Evolutionary conservation across 805 yeast species (phyloP), one percentile per base, ranked within the genome.

Genomic region (Candida verbasci): DNA sequence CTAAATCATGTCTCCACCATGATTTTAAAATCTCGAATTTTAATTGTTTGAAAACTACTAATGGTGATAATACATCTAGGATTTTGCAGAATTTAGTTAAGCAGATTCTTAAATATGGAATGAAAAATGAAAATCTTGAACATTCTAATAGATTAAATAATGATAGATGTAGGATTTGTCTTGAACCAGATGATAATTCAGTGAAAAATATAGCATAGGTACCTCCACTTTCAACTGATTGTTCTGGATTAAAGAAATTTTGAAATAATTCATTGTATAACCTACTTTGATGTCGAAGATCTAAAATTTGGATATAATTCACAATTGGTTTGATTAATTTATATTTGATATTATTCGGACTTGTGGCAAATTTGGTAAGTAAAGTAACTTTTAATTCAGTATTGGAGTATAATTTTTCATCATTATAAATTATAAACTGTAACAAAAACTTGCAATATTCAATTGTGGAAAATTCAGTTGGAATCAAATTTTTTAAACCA

Each of bases 141-240:
- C 64, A 55, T 39, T 73, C 76, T 5, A 72, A 44, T 29, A 74
- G 45, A 40, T 65, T 70, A 46, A 64, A 65, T 8, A 71, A 36
- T 4, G 65, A 53, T 1, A 68, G 55, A 8, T 61, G 39, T 24
- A 62, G 42, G 4, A 70, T 31, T 9, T 51, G 50, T 5, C 56
- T 49, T 1, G 70, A 58, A 4, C 53, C 33, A 8, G 42, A 31
- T 1, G 74, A 54, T 6, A 71, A 31, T 1, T 24, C 20, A 2
- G 61, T 45, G 39, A 68, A 58, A 40, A 70, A 65, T 21, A 48
- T 40, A 25, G 62, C 54, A 43, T 63, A 72, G 0, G 72, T 55
- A 1, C 67, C 64, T 8, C 67, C 48, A 0, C 47, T 35, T 41
- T 73, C 79, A 2, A 56, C 39, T 1, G 68, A 53, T 18, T 51